These are phyloP conservation scores for Meyerozyma guilliermondii DNA, from an alignment of 1,139 yeast species.

Conservation along the genomic window DNA sequence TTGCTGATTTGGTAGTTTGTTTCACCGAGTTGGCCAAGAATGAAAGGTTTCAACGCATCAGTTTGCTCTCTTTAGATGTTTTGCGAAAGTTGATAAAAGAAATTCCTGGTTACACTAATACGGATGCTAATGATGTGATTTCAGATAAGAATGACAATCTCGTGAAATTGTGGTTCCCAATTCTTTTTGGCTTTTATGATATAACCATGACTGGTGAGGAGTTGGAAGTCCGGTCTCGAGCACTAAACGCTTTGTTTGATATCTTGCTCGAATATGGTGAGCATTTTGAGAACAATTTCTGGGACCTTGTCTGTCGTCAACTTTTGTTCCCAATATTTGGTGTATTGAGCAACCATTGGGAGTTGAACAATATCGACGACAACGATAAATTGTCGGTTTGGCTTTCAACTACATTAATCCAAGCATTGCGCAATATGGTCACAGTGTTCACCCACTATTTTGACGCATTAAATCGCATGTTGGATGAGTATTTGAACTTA, in stretches of 20 bases:
- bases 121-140: conserved; percentile 13
- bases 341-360: conserved; percentile 74
- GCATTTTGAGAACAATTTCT: conserved; percentile 65
- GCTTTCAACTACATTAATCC: conserved; percentile 94
- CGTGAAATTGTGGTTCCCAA: conserved; percentile 67
- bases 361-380: conserved; percentile 55
- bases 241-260: conserved; percentile 78
- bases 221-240: conserved; percentile 87
- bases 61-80: conserved; percentile 78
- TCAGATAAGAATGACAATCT: conserved; percentile 32
- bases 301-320: conserved; percentile 77
- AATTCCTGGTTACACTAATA: conserved; percentile 42
- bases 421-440: conserved; percentile 87
- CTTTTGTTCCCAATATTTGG: conserved; percentile 87
- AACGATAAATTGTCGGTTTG: conserved; percentile 89
- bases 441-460: conserved; percentile 79
- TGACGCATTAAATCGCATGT: conserved; percentile 62
- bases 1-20: conserved; percentile 68
- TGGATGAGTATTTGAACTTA: conserved; percentile 73
- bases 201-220: conserved; percentile 93
- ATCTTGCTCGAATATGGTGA: conserved; percentile 75
- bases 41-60: conserved; percentile 71
- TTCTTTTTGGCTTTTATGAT: conserved; percentile 78
- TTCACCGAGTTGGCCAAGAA: conserved; percentile 81
- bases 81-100: conserved; percentile 59